A percentile compares a stretch with the other conserved stretches of the same genome.
Evolutionary conservation across 371 early-diverging fungal genomes (phyloP).

Genomic region (Antonospora locustae): DNA sequence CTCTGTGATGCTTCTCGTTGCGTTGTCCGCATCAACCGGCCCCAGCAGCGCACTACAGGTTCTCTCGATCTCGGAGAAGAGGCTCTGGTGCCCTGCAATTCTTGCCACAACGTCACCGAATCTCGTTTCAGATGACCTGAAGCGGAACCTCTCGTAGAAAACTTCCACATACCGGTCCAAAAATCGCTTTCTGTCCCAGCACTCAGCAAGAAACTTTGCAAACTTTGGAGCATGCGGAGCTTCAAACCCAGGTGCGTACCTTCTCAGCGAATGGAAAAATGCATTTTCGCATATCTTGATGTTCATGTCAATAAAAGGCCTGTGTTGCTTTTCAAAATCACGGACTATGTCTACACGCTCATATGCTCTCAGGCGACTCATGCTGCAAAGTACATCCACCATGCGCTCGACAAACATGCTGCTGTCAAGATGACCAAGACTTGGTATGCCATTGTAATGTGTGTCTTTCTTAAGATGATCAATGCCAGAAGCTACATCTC

Average conservation of each 20-base stretch:
- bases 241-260: background rate
- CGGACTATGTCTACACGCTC: conserved; percentile 22
- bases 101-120: conserved; percentile 1
- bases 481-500: conserved; percentile 1
- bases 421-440: conserved; percentile 1
- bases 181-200: conserved; percentile 13
- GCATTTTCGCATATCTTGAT: conserved; percentile 11
- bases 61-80: conserved; percentile 6
- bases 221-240: conserved; percentile 13
- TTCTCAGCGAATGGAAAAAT: conserved; percentile 19
- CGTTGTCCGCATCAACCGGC: conserved; percentile 8
- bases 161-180: conserved; percentile 15
- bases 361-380: conserved; percentile 9
- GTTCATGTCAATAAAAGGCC: conserved; percentile 1
- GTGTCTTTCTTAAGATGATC: conserved; percentile 2
- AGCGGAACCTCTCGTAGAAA: conserved; percentile 11
- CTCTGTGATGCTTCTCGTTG: conserved; percentile 26
- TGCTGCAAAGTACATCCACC: background rate
- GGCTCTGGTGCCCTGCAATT: conserved; percentile 9
- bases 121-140: conserved; percentile 13
- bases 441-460: background rate
- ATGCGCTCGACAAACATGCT: conserved; percentile 3
- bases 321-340: background rate
- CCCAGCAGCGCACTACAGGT: conserved; percentile 28
- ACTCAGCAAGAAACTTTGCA: conserved; percentile 16